Evolutionary conservation across 805 yeast species (phyloP).

Genomic region (Zygosaccharomyces lentus): DNA sequence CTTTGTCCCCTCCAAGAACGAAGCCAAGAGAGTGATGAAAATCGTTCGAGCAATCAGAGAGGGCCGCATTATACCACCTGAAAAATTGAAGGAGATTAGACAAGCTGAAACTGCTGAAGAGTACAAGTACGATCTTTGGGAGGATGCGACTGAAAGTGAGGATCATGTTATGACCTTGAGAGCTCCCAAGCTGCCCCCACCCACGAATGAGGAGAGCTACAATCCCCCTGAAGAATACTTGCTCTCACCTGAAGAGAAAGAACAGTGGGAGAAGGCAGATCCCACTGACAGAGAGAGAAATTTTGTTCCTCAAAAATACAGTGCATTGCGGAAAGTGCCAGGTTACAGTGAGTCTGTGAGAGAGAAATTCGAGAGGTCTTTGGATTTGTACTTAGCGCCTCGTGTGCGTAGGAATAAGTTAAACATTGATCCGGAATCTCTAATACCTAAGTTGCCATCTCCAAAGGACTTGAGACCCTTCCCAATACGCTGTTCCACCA

Average conservation of each 20-base stretch:
- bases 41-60: constrained; percentile 94
- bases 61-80: constrained; percentile 84
- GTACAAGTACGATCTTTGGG: constrained; percentile 79
- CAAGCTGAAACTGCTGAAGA: constrained; percentile 51
- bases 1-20: constrained; percentile 94
- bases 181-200: constrained; percentile 95
- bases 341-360: constrained; percentile 82
- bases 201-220: constrained; percentile 93
- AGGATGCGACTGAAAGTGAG: constrained; percentile 49
- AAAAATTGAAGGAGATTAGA: constrained; percentile 47
- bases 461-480: constrained; percentile 96
- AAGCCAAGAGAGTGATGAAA: constrained; percentile 94
- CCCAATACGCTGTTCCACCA: constrained; percentile 85
- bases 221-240: constrained; percentile 97
- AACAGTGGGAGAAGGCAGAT: constrained; percentile 64
- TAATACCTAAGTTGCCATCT: constrained; percentile 93
- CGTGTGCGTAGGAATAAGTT: constrained; percentile 87
- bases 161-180: constrained; percentile 89
- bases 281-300: constrained; percentile 75
- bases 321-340: constrained; percentile 84
- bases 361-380: constrained; percentile 89
- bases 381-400: constrained; percentile 93
- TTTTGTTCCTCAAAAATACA: constrained; percentile 77
- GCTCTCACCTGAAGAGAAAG: constrained; percentile 69
- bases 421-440: constrained; percentile 91